Base-by-base conservation (phyloP, 2,329 filamentous ascomycete species). In the Parastagonospora avenae region DNA sequence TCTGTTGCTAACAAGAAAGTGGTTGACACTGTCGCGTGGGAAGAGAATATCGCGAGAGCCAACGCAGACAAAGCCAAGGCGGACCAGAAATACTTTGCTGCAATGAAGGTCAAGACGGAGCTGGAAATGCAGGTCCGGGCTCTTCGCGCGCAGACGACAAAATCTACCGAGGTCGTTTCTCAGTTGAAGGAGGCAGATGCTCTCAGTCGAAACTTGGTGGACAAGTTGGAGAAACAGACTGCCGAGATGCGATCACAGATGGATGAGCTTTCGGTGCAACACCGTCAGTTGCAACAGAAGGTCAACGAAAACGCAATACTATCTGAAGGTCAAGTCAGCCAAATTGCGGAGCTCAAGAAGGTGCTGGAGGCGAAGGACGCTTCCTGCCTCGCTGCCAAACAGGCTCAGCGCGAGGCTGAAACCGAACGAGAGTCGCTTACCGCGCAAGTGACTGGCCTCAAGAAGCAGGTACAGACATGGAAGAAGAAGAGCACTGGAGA, bases 31-130 rank as follows among this genome's bases (percentile, higher is more conserved):
- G 79, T 81, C 5, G 80, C 82, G 4, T 78, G 91, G 68, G 92
- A 97, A 75, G 92, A 96, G 49, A 89, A 88, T 55, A 80, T 93
- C 32, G 78, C 85, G 14, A 80, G 89, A 19, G 77, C 95, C 15
- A 85, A 85, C 35, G 90, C 91, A 0, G 92, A 99, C 75, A 99
- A 99, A 78, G 87, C 88, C 59, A 97, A 97, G 74, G 93, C 93
- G 1, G 94, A 99, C 67, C 93, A 97, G 69, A 97, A 97, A 75
- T 99, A 96, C 71, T 97, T 97, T 73, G 91, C 90, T 1, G 91
- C 92, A 8, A 92, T 96, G 81, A 97, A 96, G 71, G 89, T 92
- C 62, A 95, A 93, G 68, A 93, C 97, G 67, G 87, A 89, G 38
- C 84, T 91, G 43, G 88, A 92, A 50, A 82, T 84, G 51, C 93